Evolutionary conservation across 441 rosid species (phyloP), one percentile per base, ranked within the genome.

Genomic region (Cnidoscolus chayamansa): DNA sequence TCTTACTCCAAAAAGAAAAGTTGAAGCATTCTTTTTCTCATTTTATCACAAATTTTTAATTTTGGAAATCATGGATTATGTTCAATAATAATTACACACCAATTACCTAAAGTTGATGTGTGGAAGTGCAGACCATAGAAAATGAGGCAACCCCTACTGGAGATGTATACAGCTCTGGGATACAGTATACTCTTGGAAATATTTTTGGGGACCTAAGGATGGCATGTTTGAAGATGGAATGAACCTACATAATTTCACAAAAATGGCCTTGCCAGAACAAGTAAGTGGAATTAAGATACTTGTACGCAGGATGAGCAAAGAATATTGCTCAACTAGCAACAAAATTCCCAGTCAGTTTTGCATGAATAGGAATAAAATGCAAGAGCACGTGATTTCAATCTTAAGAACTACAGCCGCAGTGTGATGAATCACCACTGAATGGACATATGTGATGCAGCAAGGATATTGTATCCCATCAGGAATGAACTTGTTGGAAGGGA

Each of bases 261-360:
- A 20, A 53, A 40, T n/a, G 63, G 75, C 70, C 5, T 40, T 63
- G 61, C 54, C 63, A 3, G 54, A 43, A 25, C 63, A 72, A 63
- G 53, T 25, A 47, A 16, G n/a, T 11, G 30, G 43, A 43, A 30
- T 25, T 25, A 40, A 25, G 12, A 30, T 43, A 15, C 37, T 63
- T 25, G 48, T 17, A 62, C 8, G 65, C n/a, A 54, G 32, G 25
- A 15, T 19, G 7, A 6, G 35, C 0, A n/a, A 25, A 20, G 40
- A 68, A 25, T 37, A 43, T 20, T 31, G 53, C 43, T n/a, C 60
- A 53, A 10, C 70, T 8, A 19, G 3, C 19, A 68, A 45, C 17
- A 57, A 4, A 45, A 57, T 57, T 48, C 43, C 4, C 16, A 13
- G 15, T 35, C 20, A 58, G 11, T 45, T 25, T 43, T 1, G 9